These are phyloP conservation scores for Pinus albicaulis DNA, from an alignment of 75 land plant genomes.

Conservation along the genomic window DNA sequence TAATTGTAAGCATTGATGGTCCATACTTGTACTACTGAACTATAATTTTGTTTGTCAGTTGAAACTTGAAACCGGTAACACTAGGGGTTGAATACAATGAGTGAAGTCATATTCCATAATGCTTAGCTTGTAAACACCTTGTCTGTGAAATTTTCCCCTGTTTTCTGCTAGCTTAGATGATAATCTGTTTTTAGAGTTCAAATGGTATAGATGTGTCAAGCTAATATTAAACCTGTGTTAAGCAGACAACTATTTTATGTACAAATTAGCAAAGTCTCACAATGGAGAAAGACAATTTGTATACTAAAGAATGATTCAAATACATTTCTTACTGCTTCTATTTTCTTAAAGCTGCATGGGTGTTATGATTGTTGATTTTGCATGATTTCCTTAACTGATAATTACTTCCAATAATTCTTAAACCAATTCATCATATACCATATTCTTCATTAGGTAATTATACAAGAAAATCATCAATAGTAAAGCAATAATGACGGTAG, in stretches of 20 bases:
- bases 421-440: too few species aligned
- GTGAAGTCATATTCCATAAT: background rate
- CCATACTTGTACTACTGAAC: background rate
- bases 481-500: too few species aligned
- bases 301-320: background rate
- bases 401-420: too few species aligned
- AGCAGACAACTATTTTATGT: background rate
- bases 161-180: background rate
- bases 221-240: background rate
- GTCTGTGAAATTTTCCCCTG: background rate
- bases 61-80: background rate
- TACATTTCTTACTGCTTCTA: background rate
- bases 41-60: background rate
- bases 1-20: background rate
- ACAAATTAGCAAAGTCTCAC: background rate
- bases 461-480: too few species aligned
- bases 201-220: background rate
- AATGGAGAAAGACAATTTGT: background rate
- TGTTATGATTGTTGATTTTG: background rate
- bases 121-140: background rate
- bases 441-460: too few species aligned
- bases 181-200: background rate
- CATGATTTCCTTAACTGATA: background rate
- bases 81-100: background rate
- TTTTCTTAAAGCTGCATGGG: background rate